Base-by-base conservation (phyloP, 352 stramenopile genomes). In the Blastocystis sp. region DNA sequence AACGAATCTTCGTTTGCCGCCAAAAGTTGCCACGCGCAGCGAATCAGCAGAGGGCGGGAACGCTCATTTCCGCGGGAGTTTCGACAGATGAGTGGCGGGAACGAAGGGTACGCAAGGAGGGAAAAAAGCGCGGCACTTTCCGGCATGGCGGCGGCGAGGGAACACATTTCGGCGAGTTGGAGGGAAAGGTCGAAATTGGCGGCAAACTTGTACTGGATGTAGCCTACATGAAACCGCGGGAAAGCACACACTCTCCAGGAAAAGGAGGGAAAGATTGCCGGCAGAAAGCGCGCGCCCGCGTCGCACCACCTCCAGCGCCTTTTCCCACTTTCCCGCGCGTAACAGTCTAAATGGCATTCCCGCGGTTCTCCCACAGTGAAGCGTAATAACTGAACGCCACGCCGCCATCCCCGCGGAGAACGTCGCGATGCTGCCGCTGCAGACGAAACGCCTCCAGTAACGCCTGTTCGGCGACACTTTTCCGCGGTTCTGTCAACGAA, bases 91-190 rank as follows among this genome's bases (percentile, higher is more conserved):
- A 42, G 61, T 32, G 51, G 7, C n/a, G 6, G 1, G 42, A 44
- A 1, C 6, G 4, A 46, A 27, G 32, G 8, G n/a, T 32, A 72
- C 61, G 61, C 36, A 27, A 72, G 32, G 1, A 72, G 42, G 24
- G 40, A 27, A 21, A 72, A 72, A 4, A 72, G 61, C 36, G 61
- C 6, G 32, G 36, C 16, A 21, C 61, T 72, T 21, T 72, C 61
- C 1, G 32, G 61, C n/a, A 46, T 24, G 29, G 42, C 36, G 34
- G 61, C 34, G n/a, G 61, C 42, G 9, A 72, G 27, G 27, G n/a
- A 72, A 46, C 61, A 72, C 18, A 27, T 72, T 44, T 72, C 61
- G 2, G 61, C 61, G 4, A 72, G 61, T 44, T 72, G 61, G 8
- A 49, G 27, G 1, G 61, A 72, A 3, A 72, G 34, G 8, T 21